These are phyloP conservation scores for Kuraishia floccosa DNA, from an alignment of 805 yeast genomes.

Conservation along the genomic window DNA sequence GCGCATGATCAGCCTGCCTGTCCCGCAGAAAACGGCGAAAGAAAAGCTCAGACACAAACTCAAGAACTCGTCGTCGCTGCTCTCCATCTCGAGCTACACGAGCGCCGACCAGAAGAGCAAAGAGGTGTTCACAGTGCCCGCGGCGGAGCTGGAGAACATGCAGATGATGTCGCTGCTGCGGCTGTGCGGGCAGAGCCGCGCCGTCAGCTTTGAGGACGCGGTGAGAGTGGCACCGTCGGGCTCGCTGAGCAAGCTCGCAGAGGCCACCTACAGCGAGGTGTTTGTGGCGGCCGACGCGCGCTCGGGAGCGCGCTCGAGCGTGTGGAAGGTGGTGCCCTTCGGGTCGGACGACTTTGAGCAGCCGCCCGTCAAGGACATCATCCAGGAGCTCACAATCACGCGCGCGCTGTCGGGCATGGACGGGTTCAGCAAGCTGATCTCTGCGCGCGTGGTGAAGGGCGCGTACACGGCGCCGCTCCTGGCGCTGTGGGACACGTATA, in stretches of 20 bases:
- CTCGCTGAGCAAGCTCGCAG: conserved; percentile 26
- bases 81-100: conserved; percentile 24
- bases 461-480: conserved; percentile 26
- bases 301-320: conserved; percentile 16
- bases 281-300: conserved; percentile 17
- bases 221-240: conserved; percentile 8
- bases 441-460: conserved; percentile 36
- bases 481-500: conserved; percentile 31
- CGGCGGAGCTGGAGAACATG: conserved; percentile 19
- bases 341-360: conserved; percentile 30
- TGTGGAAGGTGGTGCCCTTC: conserved; percentile 43
- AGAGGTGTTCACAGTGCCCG: conserved; percentile 17
- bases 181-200: conserved; percentile 20
- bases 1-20: conserved; percentile 44
- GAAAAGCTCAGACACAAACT: conserved; percentile 43
- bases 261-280: conserved; percentile 36
- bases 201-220: conserved; percentile 20
- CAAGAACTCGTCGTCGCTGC: conserved; percentile 35
- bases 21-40: conserved; percentile 42
- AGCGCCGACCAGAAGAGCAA: conserved; percentile 7
- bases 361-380: conserved; percentile 25
- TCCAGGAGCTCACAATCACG: conserved; percentile 35
- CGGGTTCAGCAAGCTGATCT: conserved; percentile 33
- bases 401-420: conserved; percentile 23
- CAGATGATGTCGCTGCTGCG: conserved; percentile 21